Evolutionary conservation across 2,329 filamentous ascomycete genomes (phyloP).

Genomic region (Huntiella decipiens): DNA sequence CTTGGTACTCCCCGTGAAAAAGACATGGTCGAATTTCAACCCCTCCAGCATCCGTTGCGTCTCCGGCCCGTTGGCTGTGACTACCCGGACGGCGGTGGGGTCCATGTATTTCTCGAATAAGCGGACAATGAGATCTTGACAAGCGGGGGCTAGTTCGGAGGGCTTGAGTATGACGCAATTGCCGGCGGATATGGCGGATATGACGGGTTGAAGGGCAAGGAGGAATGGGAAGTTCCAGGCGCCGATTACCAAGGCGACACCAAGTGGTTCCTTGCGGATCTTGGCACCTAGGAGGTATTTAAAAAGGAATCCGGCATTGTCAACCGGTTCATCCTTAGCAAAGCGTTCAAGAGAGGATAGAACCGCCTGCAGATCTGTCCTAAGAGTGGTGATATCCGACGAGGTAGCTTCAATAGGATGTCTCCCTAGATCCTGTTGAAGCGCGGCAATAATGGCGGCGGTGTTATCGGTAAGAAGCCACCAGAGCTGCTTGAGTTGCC

Average conservation of each 20-base stretch:
- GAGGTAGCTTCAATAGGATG: constrained; percentile 16
- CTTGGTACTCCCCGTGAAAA: constrained; percentile 24
- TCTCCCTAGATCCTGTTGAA: constrained; percentile 17
- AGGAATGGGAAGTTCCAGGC: constrained; percentile 28
- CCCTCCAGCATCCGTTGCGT: constrained; percentile 19
- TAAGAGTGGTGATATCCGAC: constrained; percentile 17
- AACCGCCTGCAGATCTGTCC: constrained; percentile 20
- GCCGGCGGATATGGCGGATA: constrained; percentile 26
- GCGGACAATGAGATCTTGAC: constrained; percentile 21
- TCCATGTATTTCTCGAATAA: constrained; percentile 26
- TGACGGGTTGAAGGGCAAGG: constrained; percentile 20
- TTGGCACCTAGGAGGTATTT: constrained; percentile 17
- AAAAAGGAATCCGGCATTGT: constrained; percentile 15
- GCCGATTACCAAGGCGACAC: constrained; percentile 25
- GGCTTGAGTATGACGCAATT: constrained; percentile 25
- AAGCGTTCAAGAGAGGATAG: constrained; percentile 22
- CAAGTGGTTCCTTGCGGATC: constrained; percentile 24
- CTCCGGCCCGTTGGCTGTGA: constrained; percentile 19
- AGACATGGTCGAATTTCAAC: constrained; percentile 24
- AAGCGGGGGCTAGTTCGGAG: constrained; percentile 20
- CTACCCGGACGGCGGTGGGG: constrained; percentile 18
- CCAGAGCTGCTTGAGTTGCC: constrained; percentile 21
- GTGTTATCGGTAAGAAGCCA: constrained; percentile 20
- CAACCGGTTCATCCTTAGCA: constrained; percentile 19
- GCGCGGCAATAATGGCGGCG: constrained; percentile 14